Conservation (phyloP, 1,139 yeast species). For the Taiozyma onychis region DNA sequence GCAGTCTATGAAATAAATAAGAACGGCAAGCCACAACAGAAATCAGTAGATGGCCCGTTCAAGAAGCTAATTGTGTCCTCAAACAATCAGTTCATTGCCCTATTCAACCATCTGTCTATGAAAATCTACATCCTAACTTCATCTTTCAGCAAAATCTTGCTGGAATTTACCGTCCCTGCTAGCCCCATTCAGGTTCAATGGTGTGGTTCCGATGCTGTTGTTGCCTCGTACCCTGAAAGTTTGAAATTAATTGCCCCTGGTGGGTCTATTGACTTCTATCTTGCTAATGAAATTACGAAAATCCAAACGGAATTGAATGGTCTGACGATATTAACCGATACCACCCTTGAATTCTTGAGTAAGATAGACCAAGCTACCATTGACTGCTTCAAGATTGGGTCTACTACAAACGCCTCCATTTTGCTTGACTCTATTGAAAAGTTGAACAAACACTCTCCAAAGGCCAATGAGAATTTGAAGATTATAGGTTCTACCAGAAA, state of each 20-base stretch:
- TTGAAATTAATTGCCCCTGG: constrained; percentile 68
- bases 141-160: constrained; percentile 44
- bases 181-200: constrained; percentile 50
- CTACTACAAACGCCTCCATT: constrained; percentile 78
- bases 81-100: constrained; percentile 53
- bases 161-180: constrained; percentile 39
- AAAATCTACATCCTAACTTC: constrained; percentile 50
- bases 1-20: constrained; percentile 11
- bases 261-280: constrained; percentile 43
- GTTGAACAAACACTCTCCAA: constrained; percentile 63
- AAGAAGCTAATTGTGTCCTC: constrained; percentile 49
- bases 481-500: constrained; percentile 41
- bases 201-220: constrained; percentile 86
- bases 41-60: constrained; percentile 48
- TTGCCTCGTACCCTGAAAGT: constrained; percentile 55
- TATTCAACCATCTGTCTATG: constrained; percentile 40
- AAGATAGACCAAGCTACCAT: constrained; percentile 56
- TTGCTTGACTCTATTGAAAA: constrained; percentile 78
- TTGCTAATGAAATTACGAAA: constrained; percentile 31
- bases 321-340: constrained; percentile 53
- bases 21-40: constrained; percentile 12
- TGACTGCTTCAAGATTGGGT: constrained; percentile 74
- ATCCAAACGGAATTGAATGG: constrained; percentile 64
- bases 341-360: constrained; percentile 56
- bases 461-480: constrained; percentile 75